Base-by-base conservation (phyloP, 352 stramenopile genomes). In the Globisporangium polare region DNA sequence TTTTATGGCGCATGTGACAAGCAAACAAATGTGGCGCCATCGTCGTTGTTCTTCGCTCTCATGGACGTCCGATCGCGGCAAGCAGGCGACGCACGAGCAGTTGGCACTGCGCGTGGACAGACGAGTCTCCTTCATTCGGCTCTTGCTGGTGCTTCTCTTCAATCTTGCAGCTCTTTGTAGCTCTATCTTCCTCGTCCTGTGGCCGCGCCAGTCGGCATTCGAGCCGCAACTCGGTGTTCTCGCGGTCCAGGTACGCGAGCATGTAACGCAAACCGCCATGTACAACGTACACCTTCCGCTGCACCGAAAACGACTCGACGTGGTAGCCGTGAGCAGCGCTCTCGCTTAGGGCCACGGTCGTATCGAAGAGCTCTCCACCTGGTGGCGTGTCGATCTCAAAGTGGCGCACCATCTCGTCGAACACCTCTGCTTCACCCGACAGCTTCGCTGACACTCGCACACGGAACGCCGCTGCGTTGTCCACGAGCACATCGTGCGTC, bases 401-500 rank as follows among this genome's bases (percentile, higher is more conserved):
- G 29, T 55, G 50, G 18, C 18, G 17, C 29, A 12, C 18, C 50
- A 55, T 27, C 27, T 39, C 50, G n/a, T 27, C 29, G 15, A 42
- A 55, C 17, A 42, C 50, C 27, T 41, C 50, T 3, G 20, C 27
- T 17, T 55, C 5, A 13, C 18, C 18, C 17, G 26, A 17, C 18
- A n/a, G 50, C 50, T 55, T 55, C 8, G 50, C 5, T 1, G 50
- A 55, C 27, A 55, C 29, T 8, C 50, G 50, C 50, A 55, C 50
- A 29, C 50, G 50, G 29, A 55, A 55, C 50, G 50, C 50, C 27
- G 37, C 29, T 1, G 27, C 10, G 29, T 55, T 33, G 8, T 42
- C 18, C 9, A 55, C 22, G 13, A 55, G 18, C 50, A 55, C 29
- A 22, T 55, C 50, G 35, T 76, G 80, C 13, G 59, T 73, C 42